Conservation (phyloP, 441 rosid species). For the Adansonia rubrostipa region DNA sequence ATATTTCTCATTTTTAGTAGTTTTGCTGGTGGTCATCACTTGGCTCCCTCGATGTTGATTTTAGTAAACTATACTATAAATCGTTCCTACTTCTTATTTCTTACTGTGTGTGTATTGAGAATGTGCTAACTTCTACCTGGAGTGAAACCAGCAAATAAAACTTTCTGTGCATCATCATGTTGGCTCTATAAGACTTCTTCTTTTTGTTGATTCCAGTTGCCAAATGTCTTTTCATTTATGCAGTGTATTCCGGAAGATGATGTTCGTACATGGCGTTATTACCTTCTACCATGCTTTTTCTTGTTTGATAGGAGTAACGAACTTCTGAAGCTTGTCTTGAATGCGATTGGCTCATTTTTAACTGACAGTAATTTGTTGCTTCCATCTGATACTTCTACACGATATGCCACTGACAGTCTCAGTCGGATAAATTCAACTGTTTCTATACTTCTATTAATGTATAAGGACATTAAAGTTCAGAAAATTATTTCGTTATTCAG, state of each 20-base stretch:
- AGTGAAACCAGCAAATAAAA: neutral
- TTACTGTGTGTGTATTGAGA: neutral
- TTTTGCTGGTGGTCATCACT: conserved; percentile 16
- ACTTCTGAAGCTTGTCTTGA: conserved; percentile 53
- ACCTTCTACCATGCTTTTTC: conserved; percentile 65
- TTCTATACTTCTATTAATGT: conserved; percentile 56
- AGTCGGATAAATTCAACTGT: conserved; percentile 49
- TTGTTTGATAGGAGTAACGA: conserved; percentile 66
- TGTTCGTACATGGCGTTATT: conserved; percentile 42
- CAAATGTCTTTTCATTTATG: conserved; percentile 33
- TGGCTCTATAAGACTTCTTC: neutral
- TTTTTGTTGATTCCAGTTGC: conserved; percentile 12
- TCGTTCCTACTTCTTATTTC: neutral
- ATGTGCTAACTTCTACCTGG: neutral
- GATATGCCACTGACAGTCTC: conserved; percentile 36
- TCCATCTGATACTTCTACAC: conserved; percentile 33
- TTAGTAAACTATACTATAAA: neutral
- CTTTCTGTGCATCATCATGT: neutral
- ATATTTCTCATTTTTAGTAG: neutral
- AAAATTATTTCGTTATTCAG: conserved; percentile 47
- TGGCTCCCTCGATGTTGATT: neutral
- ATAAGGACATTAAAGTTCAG: conserved; percentile 52
- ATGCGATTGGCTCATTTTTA: conserved; percentile 46
- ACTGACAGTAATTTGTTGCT: conserved; percentile 38
- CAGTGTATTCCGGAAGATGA: conserved; percentile 63